Percentiles rank a stretch among this genome's conserved stretches.
Evolutionary conservation across 1,284 basidiomycete genomes (phyloP).

Genomic region (Inonotus obliquus): DNA sequence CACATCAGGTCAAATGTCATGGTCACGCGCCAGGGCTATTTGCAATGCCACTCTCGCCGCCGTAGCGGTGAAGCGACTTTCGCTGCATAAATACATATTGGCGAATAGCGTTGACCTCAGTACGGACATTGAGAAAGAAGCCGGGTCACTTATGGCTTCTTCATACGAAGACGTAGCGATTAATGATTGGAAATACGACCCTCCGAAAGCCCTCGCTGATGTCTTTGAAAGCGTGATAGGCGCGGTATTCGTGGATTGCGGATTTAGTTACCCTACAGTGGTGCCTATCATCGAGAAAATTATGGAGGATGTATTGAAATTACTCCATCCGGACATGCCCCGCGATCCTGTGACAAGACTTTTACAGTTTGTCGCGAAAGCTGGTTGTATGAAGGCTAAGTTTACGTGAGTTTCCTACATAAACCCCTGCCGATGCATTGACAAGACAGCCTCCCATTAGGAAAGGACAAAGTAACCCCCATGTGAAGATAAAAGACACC

Average conservation of each 20-base stretch:
- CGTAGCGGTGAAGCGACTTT: conserved; percentile 59
- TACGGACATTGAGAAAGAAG: conserved; percentile 54
- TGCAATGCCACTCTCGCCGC: conserved; percentile 69
- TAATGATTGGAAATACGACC: conserved; percentile 74
- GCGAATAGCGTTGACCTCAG: conserved; percentile 67
- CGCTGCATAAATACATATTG: conserved; percentile 66
- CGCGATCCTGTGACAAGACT: conserved; percentile 66
- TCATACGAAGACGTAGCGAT: conserved; percentile 57
- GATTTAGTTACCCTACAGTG: conserved; percentile 64
- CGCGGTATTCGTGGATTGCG: conserved; percentile 77
- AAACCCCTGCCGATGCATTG: background rate
- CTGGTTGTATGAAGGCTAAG: conserved; percentile 48
- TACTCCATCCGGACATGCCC: conserved; percentile 51
- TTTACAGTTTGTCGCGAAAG: conserved; percentile 53
- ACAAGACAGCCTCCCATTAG: conserved; percentile 29
- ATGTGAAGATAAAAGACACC: conserved; percentile 43
- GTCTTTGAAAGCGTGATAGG: conserved; percentile 81
- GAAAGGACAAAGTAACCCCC: conserved; percentile 41
- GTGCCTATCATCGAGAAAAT: conserved; percentile 52
- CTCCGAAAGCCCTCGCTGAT: conserved; percentile 76
- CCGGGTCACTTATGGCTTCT: conserved; percentile 51
- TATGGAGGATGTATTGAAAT: conserved; percentile 58
- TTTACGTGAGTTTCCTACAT: conserved; percentile 35
- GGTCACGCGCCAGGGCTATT: conserved; percentile 66
- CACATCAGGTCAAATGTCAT: conserved; percentile 70